Evolutionary conservation across 78 protist species (phyloP), one percentile per base, ranked within the genome.

Genomic region (Dictyostelium purpureum): DNA sequence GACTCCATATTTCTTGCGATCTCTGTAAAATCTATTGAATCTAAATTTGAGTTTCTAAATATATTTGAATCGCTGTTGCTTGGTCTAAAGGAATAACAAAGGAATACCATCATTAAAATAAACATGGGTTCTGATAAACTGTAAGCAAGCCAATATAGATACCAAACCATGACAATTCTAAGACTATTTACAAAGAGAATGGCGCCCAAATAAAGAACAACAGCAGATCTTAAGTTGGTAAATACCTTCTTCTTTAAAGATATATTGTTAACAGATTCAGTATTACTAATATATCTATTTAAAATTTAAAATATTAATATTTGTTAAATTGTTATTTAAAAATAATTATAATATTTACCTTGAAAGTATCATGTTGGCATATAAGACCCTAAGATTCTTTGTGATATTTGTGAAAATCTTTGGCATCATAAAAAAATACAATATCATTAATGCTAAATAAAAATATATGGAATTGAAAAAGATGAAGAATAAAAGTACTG

Each of bases 351-450:
- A n/a, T 43, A 73, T 2, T 49, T 71, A 79, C 66, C 94, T 52
- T 28, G 88, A 37, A 31, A 88, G 40, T 24, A 76, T 57, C 14
- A 35, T 10, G 33, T 88, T 79, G 7, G 94, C 43, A 19, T 63
- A 77, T 5, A 79, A 18, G 6, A 79, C 5, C 31, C 87, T 24
- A 28, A 88, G 16, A 63, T 88, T 88, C 28, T 79, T 78, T 12
- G 94, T 79, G 0, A 88, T 76, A 24, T 79, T 88, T 14, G 94
- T 76, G n/a, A 88, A 88, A 19, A 88, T 56, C 4, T 73, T 88
- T n/a, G 94, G 94, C 87, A 88, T 78, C 94, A 88, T 88, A 47
- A 88, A 88, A 71, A 88, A 75, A 49, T 88, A 88, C 0, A 88
- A 59, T 12, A 88, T 88, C 94, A 88, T 88, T 31, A 88, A 69